Percentiles rank a stretch among this genome's conserved stretches.
These are phyloP conservation scores for Coemansia sp. DNA, from an alignment of 192 early-diverging fungal species.

Conservation along the genomic window DNA sequence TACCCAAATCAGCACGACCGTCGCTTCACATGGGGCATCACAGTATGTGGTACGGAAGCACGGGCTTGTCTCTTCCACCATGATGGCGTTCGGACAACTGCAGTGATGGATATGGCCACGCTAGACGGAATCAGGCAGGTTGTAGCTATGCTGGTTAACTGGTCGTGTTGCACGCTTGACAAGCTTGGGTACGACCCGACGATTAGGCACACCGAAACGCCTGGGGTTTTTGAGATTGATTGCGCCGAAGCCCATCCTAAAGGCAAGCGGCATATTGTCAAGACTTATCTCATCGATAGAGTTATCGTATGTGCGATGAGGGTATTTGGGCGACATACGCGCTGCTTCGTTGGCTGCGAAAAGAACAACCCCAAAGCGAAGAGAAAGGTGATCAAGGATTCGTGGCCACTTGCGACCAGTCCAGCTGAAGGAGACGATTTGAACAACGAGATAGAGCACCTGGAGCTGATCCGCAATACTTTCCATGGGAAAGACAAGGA, in stretches of 20 bases:
- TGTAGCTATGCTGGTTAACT: constrained; percentile 5
- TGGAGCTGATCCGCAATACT: too few species aligned
- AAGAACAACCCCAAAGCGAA: background rate
- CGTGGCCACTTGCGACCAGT: background rate
- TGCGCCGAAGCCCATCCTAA: background rate
- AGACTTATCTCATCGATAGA: background rate
- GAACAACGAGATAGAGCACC: too few species aligned
- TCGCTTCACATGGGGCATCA: constrained; percentile 15
- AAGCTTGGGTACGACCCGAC: constrained; percentile 13
- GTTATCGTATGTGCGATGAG: background rate
- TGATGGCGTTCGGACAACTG: background rate
- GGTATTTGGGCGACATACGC: constrained; percentile 13
- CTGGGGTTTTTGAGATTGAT: too few species aligned
- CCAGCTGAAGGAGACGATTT: too few species aligned
- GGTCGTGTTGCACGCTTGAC: constrained; percentile 6
- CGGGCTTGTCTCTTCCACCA: constrained; percentile 4
- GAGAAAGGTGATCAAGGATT: background rate
- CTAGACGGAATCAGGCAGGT: background rate
- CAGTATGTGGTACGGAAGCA: background rate
- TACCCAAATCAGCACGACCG: too few species aligned
- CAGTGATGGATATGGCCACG: constrained; percentile 3
- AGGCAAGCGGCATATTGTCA: background rate
- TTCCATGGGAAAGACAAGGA: too few species aligned
- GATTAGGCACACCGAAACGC: background rate
- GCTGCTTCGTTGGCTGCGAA: constrained; percentile 6